Percentiles rank a stretch among this genome's conserved stretches.
Conservation (phyloP, 1,139 yeast genomes). For the Geotrichum klebahnii region DNA sequence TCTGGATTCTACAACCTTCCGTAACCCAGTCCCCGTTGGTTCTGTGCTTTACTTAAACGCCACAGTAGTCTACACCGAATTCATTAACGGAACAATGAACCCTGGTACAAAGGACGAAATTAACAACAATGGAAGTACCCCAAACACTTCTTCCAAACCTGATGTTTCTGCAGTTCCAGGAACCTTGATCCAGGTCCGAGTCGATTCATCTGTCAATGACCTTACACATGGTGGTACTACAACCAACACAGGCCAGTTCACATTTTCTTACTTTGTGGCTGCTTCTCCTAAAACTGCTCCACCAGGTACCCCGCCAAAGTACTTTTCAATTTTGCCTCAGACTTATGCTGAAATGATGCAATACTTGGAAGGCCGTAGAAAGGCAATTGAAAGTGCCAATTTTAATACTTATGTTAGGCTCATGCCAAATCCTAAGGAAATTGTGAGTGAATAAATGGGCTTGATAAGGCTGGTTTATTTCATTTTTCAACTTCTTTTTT, state of each 20-base stretch:
- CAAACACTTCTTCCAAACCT: slow-evolving; percentile 15
- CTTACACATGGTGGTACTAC: slow-evolving; percentile 57
- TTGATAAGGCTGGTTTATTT: not conserved
- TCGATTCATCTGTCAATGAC: slow-evolving; percentile 70
- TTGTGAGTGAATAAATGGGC: slow-evolving; percentile 19
- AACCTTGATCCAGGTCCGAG: slow-evolving; percentile 81
- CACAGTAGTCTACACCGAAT: slow-evolving; percentile 67
- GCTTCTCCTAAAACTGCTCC: slow-evolving; percentile 40
- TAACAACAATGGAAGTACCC: slow-evolving; percentile 6
- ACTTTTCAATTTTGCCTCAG: slow-evolving; percentile 73
- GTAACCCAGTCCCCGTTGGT: slow-evolving; percentile 93
- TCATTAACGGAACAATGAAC: slow-evolving; percentile 27
- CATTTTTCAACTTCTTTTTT: not conserved
- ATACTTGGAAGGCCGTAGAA: slow-evolving; percentile 82
- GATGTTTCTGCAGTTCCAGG: slow-evolving; percentile 57
- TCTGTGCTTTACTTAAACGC: slow-evolving; percentile 79
- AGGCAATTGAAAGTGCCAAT: slow-evolving; percentile 76
- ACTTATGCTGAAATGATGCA: slow-evolving; percentile 90
- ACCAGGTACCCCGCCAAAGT: slow-evolving; percentile 34
- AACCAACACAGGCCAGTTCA: slow-evolving; percentile 79
- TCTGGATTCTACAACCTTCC: slow-evolving; percentile 83
- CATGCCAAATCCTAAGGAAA: slow-evolving; percentile 16
- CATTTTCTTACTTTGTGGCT: slow-evolving; percentile 83
- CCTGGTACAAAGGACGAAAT: slow-evolving; percentile 20
- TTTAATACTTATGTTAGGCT: slow-evolving; percentile 34